Base-by-base conservation (phyloP, 768 basidiomycete genomes). In the Suillus fuscotomentosus region DNA sequence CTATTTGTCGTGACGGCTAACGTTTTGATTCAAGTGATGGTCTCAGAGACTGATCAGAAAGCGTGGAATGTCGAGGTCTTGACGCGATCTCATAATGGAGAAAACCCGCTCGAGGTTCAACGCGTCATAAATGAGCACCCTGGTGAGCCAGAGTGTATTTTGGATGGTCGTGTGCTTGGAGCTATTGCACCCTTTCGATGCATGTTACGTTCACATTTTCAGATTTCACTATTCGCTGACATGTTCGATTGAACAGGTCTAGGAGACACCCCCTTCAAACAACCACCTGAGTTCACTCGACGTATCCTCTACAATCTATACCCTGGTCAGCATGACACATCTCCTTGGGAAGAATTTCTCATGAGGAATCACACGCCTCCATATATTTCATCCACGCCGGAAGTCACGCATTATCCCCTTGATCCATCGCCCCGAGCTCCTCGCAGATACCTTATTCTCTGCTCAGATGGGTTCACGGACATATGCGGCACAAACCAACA, bases 121-220 rank as follows among this genome's bases (percentile, higher is more conserved):
- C 86, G 91, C 51, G 83, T 92, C 55, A 78, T 75, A 61, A 73
- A 73, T 42, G 86, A 88, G 66, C 91, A 93, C 71, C 88, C 90
- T 50, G 84, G 81, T 54, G 91, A 93, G 75, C 77, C 84, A 17
- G 89, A 88, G 66, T 90, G 88, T 67, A 80, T 91, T 50, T 69
- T 86, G 55, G 85, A 90, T 66, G 79, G 81, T 67, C 82, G 91
- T 59, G 86, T 92, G 59, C 85, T 92, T 60, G 91, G 91, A 62
- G 89, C 89, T 63, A 84, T 93, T 36, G 89, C 90, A 4, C 90
- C 90, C 60, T 89, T 88, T 69, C 83, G 91, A 76, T 89, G 91
- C 91, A 71, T 70, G 86, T 82, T 56, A 61, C 57, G 51, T 50
- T 67, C 67, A 68, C 68, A 48, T 71, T 69, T 61, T 63, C 47